phyloP scores from a whole-genome alignment of 352 stramenopile species.

The Globisporangium yorkense region DNA sequence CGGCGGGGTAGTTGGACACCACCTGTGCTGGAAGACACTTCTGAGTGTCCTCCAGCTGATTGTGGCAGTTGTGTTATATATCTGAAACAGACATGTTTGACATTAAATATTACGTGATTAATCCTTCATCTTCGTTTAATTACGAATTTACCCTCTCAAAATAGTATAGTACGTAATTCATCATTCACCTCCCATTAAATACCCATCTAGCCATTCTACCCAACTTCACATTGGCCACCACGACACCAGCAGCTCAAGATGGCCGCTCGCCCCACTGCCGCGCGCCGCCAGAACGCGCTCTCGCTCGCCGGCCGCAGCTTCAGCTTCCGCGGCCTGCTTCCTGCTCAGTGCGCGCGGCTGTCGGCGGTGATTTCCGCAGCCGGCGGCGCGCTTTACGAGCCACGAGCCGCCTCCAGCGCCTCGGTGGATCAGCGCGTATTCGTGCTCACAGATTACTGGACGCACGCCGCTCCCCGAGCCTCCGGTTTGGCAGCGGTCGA shows the following conservation, averaged over 20 bases:
- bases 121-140: too few relatives aligned
- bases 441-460: constrained; percentile 53
- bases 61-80: too few relatives aligned
- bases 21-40: too few relatives aligned
- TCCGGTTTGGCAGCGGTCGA: neutral
- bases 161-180: too few relatives aligned
- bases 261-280: neutral
- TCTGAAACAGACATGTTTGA: too few relatives aligned
- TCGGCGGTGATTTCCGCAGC: constrained; percentile 7
- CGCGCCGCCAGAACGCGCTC: constrained; percentile 12
- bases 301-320: constrained; percentile 25
- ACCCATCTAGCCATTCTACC: neutral
- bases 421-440: constrained; percentile 16
- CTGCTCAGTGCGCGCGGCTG: constrained; percentile 13
- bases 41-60: too few relatives aligned
- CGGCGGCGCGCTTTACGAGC: constrained; percentile 12
- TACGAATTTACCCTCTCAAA: too few relatives aligned
- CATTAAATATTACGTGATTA: too few relatives aligned
- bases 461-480: constrained; percentile 14
- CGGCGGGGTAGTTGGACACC: constrained; percentile 20
- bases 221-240: neutral
- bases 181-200: too few relatives aligned
- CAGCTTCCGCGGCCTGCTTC: constrained; percentile 24
- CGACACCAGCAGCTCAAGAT: too few relatives aligned
- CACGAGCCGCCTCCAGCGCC: neutral